These are phyloP conservation scores for Clavispora phyllophila DNA, from an alignment of 805 yeast species.

Conservation along the genomic window DNA sequence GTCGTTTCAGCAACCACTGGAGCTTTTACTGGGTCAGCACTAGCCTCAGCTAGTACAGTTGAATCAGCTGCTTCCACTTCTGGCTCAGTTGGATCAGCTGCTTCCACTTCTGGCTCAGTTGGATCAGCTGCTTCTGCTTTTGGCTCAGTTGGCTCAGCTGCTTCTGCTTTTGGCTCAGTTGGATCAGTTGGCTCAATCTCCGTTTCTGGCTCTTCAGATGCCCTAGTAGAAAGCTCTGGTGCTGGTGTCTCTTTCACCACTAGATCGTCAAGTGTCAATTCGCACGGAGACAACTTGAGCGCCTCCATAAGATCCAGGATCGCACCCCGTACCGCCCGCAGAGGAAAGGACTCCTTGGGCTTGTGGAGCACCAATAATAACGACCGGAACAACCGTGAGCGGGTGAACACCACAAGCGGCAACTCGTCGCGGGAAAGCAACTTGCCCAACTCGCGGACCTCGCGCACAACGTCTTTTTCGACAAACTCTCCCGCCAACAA, in stretches of 20 bases:
- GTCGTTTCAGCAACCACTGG: too few relatives aligned
- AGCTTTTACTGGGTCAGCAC: too few relatives aligned
- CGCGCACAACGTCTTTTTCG: slow-evolving; percentile 12
- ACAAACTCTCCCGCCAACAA: slow-evolving; percentile 8
- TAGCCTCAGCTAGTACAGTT: too few relatives aligned
- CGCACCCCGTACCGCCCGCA: slow-evolving; percentile 14
- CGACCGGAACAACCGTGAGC: slow-evolving; percentile 27
- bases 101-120: not conserved
- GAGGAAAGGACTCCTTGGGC: slow-evolving; percentile 18
- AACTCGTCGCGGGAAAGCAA: slow-evolving; percentile 12
- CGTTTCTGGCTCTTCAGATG: not conserved
- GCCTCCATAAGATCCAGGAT: slow-evolving; percentile 17
- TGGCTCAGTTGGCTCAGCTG: too few relatives aligned
- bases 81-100: not conserved
- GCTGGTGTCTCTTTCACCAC: slow-evolving; percentile 7
- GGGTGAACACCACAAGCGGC: slow-evolving; percentile 28
- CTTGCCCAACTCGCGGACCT: slow-evolving; percentile 14
- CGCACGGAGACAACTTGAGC: slow-evolving; percentile 9
- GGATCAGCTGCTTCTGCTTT: too few relatives aligned
- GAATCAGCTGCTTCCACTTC: not conserved
- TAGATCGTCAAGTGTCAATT: slow-evolving; percentile 11
- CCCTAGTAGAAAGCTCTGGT: not conserved
- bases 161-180: too few relatives aligned
- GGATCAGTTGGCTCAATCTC: too few relatives aligned
- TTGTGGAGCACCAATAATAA: slow-evolving; percentile 28